These are phyloP conservation scores for Isabelozyma heimii DNA, from an alignment of 805 yeast species.

Conservation along the genomic window DNA sequence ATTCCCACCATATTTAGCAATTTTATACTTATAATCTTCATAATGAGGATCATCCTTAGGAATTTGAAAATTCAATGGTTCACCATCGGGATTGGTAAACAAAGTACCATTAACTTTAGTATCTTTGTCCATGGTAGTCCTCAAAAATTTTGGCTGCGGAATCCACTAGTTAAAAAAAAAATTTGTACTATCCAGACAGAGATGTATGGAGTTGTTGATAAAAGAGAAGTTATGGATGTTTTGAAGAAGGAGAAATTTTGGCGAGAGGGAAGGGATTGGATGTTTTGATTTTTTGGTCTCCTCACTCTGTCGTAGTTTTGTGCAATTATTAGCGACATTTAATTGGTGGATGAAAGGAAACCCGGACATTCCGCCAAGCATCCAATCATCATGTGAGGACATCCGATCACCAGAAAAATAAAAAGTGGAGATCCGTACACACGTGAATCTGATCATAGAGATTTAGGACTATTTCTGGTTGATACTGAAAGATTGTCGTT, in stretches of 20 bases:
- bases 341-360: not conserved
- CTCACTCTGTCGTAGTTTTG: not conserved
- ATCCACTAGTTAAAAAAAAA: not conserved
- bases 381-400: not conserved
- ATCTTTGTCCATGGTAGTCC: not conserved
- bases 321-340: not conserved
- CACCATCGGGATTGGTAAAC: slow-evolving; percentile 7
- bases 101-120: not conserved
- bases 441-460: not conserved
- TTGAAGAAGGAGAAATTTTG: not conserved
- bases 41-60: slow-evolving; percentile 11
- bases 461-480: no score
- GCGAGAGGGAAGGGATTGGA: not conserved
- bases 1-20: slow-evolving; percentile 18
- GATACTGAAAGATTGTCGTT: no score
- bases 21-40: slow-evolving; percentile 9
- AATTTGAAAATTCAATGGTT: slow-evolving; percentile 13
- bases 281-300: not conserved
- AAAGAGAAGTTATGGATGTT: slow-evolving; percentile 1
- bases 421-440: not conserved
- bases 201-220: not conserved
- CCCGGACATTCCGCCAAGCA: not conserved
- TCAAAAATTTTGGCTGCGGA: not conserved
- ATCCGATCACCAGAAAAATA: not conserved
- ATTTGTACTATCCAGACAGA: not conserved